Conservation (phyloP, 2,329 filamentous ascomycete species). For the Cadophora malorum region DNA sequence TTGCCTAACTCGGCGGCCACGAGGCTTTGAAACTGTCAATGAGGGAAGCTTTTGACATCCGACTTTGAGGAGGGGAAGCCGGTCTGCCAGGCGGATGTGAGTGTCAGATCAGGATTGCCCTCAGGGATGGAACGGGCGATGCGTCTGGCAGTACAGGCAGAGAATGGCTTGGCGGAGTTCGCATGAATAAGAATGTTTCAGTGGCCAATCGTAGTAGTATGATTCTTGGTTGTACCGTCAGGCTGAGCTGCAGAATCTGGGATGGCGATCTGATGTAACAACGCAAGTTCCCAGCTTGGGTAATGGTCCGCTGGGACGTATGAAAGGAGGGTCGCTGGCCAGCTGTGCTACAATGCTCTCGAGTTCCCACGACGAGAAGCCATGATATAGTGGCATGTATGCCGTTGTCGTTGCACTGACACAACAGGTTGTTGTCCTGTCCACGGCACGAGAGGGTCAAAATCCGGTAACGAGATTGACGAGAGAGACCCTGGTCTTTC, state of each 20-base stretch:
- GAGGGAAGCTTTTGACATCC: conserved; percentile 5
- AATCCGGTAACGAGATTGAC: conserved; percentile 23
- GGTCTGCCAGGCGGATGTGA: background rate
- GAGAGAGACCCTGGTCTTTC: conserved; percentile 9
- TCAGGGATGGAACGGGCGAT: background rate
- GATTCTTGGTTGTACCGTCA: conserved; percentile 6
- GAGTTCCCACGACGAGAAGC: background rate
- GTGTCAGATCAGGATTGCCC: background rate
- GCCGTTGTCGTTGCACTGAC: conserved; percentile 15
- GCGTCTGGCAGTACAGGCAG: background rate
- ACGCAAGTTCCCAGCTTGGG: conserved; percentile 12
- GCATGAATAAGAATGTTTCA: conserved; percentile 18
- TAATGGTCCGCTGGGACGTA: background rate
- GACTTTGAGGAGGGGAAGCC: background rate
- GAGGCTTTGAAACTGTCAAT: conserved; percentile 1
- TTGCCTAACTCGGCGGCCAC: background rate
- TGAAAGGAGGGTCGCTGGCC: background rate
- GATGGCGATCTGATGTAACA: conserved; percentile 10
- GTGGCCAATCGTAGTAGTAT: conserved; percentile 10
- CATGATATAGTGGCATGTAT: conserved; percentile 10
- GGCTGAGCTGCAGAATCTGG: conserved; percentile 5
- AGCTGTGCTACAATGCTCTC: background rate
- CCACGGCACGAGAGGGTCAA: conserved; percentile 9
- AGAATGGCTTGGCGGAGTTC: background rate
- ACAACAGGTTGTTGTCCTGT: conserved; percentile 13